Percentiles rank a stretch among this genome's conserved stretches.
These are phyloP conservation scores for Papiliotrema laurentii DNA, from an alignment of 1,284 basidiomycete species.

Conservation along the genomic window DNA sequence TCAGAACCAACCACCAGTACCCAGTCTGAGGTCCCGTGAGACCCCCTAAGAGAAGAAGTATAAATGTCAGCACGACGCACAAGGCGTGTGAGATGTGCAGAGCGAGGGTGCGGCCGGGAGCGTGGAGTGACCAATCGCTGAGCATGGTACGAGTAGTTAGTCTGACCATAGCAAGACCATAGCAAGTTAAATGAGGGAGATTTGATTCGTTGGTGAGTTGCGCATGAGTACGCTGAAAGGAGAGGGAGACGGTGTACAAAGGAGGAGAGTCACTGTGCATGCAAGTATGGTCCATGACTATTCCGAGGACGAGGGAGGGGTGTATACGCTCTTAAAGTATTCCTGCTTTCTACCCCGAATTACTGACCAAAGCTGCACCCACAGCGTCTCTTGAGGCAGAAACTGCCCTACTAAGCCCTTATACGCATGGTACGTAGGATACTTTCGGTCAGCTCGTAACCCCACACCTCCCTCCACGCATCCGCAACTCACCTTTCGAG, in stretches of 20 bases:
- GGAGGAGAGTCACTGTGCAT: not conserved
- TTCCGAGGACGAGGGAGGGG: too few species aligned
- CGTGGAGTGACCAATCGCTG: not conserved
- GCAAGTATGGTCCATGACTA: too few species aligned
- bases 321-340: too few species aligned
- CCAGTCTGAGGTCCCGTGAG: conserved; percentile 8
- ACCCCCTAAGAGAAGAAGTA: conserved; percentile 14
- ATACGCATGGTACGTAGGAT: conserved; percentile 71
- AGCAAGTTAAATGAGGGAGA: too few species aligned
- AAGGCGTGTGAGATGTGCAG: conserved; percentile 1
- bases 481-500: conserved; percentile 53
- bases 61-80: conserved; percentile 1
- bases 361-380: conserved; percentile 41
- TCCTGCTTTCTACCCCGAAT: conserved; percentile 12
- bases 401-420: conserved; percentile 80
- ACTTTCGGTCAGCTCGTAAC: conserved; percentile 42
- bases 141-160: not conserved
- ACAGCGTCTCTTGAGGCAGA: conserved; percentile 55
- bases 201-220: too few species aligned
- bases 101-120: conserved; percentile 1
- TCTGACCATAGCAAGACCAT: not conserved
- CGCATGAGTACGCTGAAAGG: not conserved
- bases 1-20: conserved; percentile 8
- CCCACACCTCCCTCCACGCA: not conserved
- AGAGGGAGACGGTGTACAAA: not conserved